Evolutionary conservation across 2,329 filamentous ascomycete genomes (phyloP), one percentile per base, ranked within the genome.

Genomic region (Tolypocladium pustulatum): DNA sequence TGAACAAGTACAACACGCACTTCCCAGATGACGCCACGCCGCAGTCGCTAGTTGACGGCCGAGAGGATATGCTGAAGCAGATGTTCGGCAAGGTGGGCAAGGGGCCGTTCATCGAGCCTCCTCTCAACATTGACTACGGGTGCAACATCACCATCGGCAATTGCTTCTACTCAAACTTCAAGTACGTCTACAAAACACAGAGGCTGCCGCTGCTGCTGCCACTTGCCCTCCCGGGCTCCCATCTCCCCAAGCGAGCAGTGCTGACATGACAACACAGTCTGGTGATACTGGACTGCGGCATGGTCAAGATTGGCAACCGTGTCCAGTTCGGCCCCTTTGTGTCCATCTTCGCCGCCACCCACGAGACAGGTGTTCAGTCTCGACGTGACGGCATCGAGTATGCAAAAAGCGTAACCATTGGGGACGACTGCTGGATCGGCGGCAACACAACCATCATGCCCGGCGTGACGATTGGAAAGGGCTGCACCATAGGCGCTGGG

Each of bases 241-340:
- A 15, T 4, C 15, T 13, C 53, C 30, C 25, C 13, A 10, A 20
- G 15, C 25, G 25, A 30, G 25, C 15, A 12, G 20, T n/a, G 49
- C 49, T 41, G 22, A 41, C 12, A 34, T n/a, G 6, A n/a, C n/a
- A n/a, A 3, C 2, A 8, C 40, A 78, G 76, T 60, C 67, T 80
- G 58, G 83, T 84, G 2, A 86, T 91, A 60, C 75, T 91, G 17
- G 89, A 93, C 68, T 90, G 85, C n/a, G 88, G 84, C 63, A 75
- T 83, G 2, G 85, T 92, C 46, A 75, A 71, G 4, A 87, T 92
- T 54, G 89, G 89, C 0, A 79, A 86, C 32, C 81, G 89, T 34
- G 89, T 88, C 1, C 73, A 89, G 63, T 79, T 92, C 58, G 90
- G 87, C 0, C 87, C 89, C 0, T 86, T 85, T 64, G 87, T 92